These are phyloP conservation scores for Kokia cookei DNA, from an alignment of 441 rosid genomes.

Conservation along the genomic window DNA sequence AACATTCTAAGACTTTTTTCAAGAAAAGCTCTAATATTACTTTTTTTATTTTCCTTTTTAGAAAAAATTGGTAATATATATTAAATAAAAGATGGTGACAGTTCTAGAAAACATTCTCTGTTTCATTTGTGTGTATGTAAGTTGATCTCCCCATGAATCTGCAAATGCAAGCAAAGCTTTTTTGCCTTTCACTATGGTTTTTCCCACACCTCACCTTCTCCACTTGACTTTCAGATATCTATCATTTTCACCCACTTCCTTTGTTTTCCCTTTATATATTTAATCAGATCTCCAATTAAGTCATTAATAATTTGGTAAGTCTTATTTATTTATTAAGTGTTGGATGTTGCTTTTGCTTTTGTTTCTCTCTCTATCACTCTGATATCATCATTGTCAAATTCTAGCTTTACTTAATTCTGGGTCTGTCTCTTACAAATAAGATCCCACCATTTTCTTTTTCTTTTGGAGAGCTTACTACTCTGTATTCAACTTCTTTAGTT, in stretches of 20 bases:
- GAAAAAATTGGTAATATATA: neutral
- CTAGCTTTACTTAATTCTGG: conserved; percentile 24
- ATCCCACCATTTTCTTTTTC: neutral
- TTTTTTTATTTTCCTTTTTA: neutral
- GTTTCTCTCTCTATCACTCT: conserved; percentile 12
- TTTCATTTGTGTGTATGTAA: neutral
- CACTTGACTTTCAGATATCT: neutral
- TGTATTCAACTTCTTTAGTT: conserved; percentile 2
- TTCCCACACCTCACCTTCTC: conserved; percentile 8
- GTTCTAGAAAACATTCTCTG: conserved; percentile 22
- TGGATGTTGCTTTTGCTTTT: conserved; percentile 9
- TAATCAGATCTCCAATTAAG: neutral
- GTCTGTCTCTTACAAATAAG: conserved; percentile 13
- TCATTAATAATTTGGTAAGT: conserved; percentile 10
- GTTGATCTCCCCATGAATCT: conserved; percentile 21
- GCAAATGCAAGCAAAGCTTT: conserved; percentile 33
- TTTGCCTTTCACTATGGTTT: conserved; percentile 14
- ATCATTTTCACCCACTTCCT: neutral
- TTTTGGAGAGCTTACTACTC: neutral
- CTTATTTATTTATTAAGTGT: conserved; percentile 3
- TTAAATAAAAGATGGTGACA: conserved; percentile 20
- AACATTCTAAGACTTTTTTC: neutral
- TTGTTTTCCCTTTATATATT: neutral
- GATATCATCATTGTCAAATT: conserved; percentile 20
- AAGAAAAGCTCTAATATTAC: too few relatives aligned